Base-by-base conservation (phyloP, 2,329 filamentous ascomycete genomes). In the Pyrenochaeta sp. region DNA sequence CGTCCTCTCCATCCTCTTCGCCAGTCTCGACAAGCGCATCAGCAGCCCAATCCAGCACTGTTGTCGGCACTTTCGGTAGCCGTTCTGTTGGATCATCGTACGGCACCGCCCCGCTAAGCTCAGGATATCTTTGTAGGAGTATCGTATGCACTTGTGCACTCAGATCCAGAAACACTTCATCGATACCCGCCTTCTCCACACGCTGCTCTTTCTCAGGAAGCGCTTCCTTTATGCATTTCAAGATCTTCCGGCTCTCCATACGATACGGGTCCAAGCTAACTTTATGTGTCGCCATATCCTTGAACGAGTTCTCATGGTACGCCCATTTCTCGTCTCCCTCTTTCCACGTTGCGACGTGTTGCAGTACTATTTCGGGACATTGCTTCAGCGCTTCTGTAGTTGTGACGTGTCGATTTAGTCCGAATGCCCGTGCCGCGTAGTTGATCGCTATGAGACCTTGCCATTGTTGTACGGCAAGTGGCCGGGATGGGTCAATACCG, bases 391-490 rank as follows among this genome's bases (percentile, higher is more conserved):
- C 95, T 69, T 98, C 95, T 3, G 82, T 81, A 36, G 91, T 84
- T 7, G 87, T 90, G 59, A 94, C 88, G 78, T 96, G 91, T 30
- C 94, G 82, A 39, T 82, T 89, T 48, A 99, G 87, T 2, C 91
- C 92, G 67, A 86, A 93, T 7, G 85, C 84, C 14, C 95, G 87
- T 4, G 94, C 93, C 2, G 95, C 87, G 71, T 99, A 99, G 78
- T 99, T 99, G 75, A 99, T 87, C 2, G 95, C 95, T 71, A 99
- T 99, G 20, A 99, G 82, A 7, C 90, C 92, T 75, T 96, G 90
- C 90, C 90, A 98, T 81, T 98, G 94, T 72, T 96, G 93, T 17
- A 99, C 95, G 0, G 92, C 95, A 20, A 99, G 84, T 9, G 95
- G 95, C 61, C 87, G 85, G 51, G 92, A 85, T 56, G 91, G 87